Conservation (phyloP, 2,329 filamentous ascomycete species). For the Ophiostoma quercus region DNA sequence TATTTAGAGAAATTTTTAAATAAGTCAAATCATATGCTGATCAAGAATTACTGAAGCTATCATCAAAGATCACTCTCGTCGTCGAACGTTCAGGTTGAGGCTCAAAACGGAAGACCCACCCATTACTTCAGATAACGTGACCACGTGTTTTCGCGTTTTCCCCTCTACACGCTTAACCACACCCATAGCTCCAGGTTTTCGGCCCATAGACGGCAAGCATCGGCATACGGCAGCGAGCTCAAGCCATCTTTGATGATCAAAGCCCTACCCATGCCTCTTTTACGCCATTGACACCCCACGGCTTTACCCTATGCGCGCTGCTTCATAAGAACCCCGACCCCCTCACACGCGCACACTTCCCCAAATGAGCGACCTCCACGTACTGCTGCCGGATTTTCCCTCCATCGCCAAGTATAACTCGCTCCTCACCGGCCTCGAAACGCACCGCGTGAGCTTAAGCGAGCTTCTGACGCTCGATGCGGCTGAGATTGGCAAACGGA, state of each 20-base stretch:
- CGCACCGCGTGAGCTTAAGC: conserved; percentile 67
- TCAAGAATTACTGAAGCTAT: background rate
- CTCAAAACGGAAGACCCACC: conserved; percentile 14
- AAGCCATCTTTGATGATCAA: background rate
- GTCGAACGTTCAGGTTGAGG: background rate
- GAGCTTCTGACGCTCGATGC: conserved; percentile 83
- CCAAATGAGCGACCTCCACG: conserved; percentile 76
- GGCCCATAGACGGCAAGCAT: background rate
- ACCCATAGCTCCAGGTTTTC: background rate
- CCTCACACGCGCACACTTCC: background rate
- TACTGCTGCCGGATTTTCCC: conserved; percentile 75
- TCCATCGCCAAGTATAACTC: conserved; percentile 60
- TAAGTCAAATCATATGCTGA: background rate
- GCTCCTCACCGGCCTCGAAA: conserved; percentile 75
- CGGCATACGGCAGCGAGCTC: background rate
- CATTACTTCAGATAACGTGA: conserved; percentile 20
- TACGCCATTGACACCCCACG: background rate
- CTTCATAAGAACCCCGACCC: background rate
- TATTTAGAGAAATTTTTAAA: too few species aligned
- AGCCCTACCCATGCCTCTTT: background rate
- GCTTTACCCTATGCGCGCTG: background rate
- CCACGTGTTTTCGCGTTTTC: conserved; percentile 22
- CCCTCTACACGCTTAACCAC: conserved; percentile 7
- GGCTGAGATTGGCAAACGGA: conserved; percentile 77
- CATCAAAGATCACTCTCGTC: background rate